A percentile compares a stretch with the other conserved stretches of the same genome.
Conservation (phyloP, 768 basidiomycete species). For the Suillus variegatus region DNA sequence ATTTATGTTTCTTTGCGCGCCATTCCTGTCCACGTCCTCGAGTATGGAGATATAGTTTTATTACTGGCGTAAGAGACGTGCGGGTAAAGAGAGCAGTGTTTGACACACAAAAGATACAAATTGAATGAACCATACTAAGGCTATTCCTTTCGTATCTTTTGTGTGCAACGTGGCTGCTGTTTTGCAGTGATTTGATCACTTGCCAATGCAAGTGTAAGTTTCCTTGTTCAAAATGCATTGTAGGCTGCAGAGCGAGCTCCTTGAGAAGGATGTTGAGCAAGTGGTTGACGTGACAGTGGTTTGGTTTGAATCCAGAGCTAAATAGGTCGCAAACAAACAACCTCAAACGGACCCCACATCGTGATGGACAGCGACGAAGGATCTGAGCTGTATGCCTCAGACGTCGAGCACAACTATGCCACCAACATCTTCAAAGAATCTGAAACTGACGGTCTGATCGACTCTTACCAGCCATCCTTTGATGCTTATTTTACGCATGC, state of each 20-base stretch:
- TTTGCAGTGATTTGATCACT: neutral
- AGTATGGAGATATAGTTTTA: neutral
- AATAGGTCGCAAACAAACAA: neutral
- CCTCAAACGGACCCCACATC: neutral
- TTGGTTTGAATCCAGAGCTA: neutral
- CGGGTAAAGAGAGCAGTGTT: neutral
- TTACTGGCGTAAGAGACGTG: neutral
- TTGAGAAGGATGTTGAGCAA: neutral
- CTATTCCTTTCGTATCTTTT: neutral
- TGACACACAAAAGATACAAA: neutral
- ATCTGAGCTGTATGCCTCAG: slow-evolving; percentile 30
- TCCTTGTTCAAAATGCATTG: neutral
- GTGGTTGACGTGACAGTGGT: neutral
- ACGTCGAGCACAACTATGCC: slow-evolving; percentile 23
- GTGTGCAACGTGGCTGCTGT: neutral
- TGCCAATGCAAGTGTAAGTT: neutral
- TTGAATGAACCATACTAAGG: neutral
- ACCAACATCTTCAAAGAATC: slow-evolving; percentile 6
- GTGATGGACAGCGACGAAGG: slow-evolving; percentile 27
- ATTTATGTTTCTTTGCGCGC: neutral
- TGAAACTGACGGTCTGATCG: slow-evolving; percentile 13
- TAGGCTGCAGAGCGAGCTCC: neutral
- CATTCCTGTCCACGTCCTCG: neutral
- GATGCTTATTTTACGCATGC: slow-evolving; percentile 83
- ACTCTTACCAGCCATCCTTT: slow-evolving; percentile 55